Percentiles rank a stretch among this genome's conserved stretches.
Evolutionary conservation across 2,329 filamentous ascomycete genomes (phyloP).

Genomic region (Aureobasidium lini): DNA sequence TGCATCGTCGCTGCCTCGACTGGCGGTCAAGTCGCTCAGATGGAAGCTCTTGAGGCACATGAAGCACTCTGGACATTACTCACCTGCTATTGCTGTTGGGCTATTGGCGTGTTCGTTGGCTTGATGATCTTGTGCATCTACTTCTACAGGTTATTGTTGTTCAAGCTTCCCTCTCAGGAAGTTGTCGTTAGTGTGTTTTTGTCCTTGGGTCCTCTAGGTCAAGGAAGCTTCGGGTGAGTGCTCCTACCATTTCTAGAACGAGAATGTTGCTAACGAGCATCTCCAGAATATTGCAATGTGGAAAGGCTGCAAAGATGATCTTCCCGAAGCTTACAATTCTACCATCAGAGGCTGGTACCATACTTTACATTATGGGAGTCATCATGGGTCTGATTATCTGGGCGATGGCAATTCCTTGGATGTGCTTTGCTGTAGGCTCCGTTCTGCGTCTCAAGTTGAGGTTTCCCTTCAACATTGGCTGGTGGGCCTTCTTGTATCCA

Average conservation of each 20-base stretch:
- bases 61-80: conserved; percentile 56
- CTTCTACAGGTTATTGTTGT: conserved; percentile 59
- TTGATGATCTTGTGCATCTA: conserved; percentile 60
- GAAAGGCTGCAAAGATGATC: conserved; percentile 34
- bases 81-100: conserved; percentile 62
- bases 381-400: conserved; percentile 45
- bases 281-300: conserved; percentile 42
- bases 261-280: background rate
- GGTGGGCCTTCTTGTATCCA: conserved; percentile 57
- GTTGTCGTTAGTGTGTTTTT: conserved; percentile 62
- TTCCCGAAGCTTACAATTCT: conserved; percentile 34
- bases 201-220: conserved; percentile 58
- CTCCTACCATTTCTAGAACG: background rate
- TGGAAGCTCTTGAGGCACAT: conserved; percentile 47
- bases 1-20: conserved; percentile 58
- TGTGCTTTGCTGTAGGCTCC: conserved; percentile 45
- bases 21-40: conserved; percentile 56
- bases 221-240: conserved; percentile 50
- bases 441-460: conserved; percentile 32
- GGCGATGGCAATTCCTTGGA: conserved; percentile 48
- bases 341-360: conserved; percentile 38
- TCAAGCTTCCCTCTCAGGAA: conserved; percentile 59
- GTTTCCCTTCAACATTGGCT: conserved; percentile 56
- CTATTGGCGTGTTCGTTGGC: conserved; percentile 54
- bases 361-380: conserved; percentile 53